Evolutionary conservation across 257 asterid genomes (phyloP).

Genomic region (Solanum microdontum): DNA sequence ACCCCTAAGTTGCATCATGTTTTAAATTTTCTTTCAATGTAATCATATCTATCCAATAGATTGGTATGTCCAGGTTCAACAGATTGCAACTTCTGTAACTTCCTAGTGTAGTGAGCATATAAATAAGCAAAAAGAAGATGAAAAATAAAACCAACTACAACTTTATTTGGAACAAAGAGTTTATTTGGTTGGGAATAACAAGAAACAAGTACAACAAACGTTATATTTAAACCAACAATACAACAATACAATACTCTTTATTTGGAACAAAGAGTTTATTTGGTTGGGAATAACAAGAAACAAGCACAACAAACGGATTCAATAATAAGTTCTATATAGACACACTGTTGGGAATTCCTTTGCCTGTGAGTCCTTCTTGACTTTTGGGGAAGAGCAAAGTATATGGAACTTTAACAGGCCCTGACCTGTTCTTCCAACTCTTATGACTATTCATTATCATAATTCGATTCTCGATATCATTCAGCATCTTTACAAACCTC

Average conservation of each 20-base stretch:
- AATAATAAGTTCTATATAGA: slow-evolving; percentile 23
- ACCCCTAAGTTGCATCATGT: too few species aligned
- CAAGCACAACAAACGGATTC: not conserved
- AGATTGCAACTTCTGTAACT: not conserved
- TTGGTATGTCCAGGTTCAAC: not conserved
- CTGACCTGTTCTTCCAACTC: slow-evolving; percentile 39
- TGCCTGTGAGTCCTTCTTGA: slow-evolving; percentile 53
- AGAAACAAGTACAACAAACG: too few species aligned
- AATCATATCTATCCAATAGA: too few species aligned
- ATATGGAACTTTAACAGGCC: slow-evolving; percentile 65
- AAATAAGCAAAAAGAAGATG: not conserved
- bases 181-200: too few species aligned
- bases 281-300: not conserved
- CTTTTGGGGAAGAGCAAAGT: slow-evolving; percentile 51
- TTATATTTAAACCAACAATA: too few species aligned
- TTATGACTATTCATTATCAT: slow-evolving; percentile 29
- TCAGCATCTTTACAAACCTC: slow-evolving; percentile 35
- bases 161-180: not conserved
- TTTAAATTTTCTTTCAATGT: too few species aligned
- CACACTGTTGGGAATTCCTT: slow-evolving; percentile 71
- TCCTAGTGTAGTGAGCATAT: not conserved
- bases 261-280: not conserved
- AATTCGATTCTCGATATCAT: slow-evolving; percentile 33
- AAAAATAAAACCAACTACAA: not conserved
- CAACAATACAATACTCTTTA: too few species aligned